phyloP scores from a whole-genome alignment of 1,284 basidiomycete species.

The Puccinia horiana region DNA sequence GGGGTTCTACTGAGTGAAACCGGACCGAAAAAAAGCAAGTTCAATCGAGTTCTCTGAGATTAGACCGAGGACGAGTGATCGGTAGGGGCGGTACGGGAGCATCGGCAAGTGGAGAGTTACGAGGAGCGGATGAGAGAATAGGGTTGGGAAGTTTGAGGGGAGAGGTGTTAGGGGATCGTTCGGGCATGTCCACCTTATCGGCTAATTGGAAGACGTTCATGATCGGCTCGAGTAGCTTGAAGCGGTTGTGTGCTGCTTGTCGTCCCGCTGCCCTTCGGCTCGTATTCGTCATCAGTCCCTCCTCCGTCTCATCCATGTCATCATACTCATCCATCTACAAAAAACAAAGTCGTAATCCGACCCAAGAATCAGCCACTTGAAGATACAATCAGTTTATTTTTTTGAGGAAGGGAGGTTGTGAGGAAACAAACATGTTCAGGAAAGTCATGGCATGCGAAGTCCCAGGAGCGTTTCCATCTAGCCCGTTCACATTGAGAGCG shows the following conservation, averaged over 20 bases:
- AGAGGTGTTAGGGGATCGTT: not conserved
- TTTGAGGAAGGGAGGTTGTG: not conserved
- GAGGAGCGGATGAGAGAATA: not conserved
- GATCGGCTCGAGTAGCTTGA: slow-evolving; percentile 29
- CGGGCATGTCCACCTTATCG: not conserved
- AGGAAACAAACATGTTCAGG: slow-evolving; percentile 27
- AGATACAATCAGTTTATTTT: not conserved
- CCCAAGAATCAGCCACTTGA: not conserved
- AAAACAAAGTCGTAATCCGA: not conserved
- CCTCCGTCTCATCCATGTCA: not conserved
- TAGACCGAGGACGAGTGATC: not conserved
- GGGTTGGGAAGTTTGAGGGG: not conserved
- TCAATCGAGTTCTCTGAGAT: not conserved
- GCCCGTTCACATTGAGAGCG: slow-evolving; percentile 73
- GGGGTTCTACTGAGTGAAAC: too few species aligned
- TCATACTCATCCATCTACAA: slow-evolving; percentile 25
- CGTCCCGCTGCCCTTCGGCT: not conserved
- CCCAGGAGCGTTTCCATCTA: slow-evolving; percentile 89
- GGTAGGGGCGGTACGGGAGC: not conserved
- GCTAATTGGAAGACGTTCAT: slow-evolving; percentile 24
- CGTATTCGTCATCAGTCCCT: not conserved
- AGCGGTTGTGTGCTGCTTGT: slow-evolving; percentile 9
- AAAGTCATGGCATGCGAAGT: slow-evolving; percentile 80
- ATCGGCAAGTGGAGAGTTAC: not conserved
- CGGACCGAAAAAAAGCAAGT: not conserved